Evolutionary conservation across 179 eudicot genomes (phyloP).

Genomic region (Silene vulgaris): DNA sequence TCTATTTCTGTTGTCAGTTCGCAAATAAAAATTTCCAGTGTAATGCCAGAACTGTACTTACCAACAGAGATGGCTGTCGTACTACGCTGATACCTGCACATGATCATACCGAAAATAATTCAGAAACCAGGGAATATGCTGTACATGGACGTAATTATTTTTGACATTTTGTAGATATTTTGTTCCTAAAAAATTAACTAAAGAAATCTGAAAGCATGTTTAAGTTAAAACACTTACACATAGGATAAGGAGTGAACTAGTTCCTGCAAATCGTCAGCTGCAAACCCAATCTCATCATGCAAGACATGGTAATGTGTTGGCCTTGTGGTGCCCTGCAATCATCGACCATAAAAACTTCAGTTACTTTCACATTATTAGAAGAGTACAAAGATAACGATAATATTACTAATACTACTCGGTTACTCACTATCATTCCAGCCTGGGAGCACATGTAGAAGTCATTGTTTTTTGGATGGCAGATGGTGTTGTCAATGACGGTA

Average conservation of each 20-base stretch:
- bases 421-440: slow-evolving; percentile 40
- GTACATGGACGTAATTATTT: not conserved
- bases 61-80: slow-evolving; percentile 62
- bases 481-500: slow-evolving; percentile 32
- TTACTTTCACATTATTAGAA: not conserved
- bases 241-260: slow-evolving; percentile 34
- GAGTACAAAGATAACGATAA: not conserved
- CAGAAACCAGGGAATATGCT: not conserved
- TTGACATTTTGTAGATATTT: too few relatives aligned
- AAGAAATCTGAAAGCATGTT: not conserved
- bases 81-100: slow-evolving; percentile 57
- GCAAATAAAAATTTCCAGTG: not conserved
- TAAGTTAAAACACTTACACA: slow-evolving; percentile 25
- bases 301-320: slow-evolving; percentile 41
- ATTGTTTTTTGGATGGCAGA: slow-evolving; percentile 35
- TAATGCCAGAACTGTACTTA: slow-evolving; percentile 14
- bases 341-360: not conserved
- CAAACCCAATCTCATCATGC: slow-evolving; percentile 35
- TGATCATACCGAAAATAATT: not conserved
- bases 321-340: slow-evolving; percentile 32
- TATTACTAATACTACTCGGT: slow-evolving; percentile 22
- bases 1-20: too few relatives aligned
- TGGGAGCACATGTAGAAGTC: slow-evolving; percentile 43
- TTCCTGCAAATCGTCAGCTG: slow-evolving; percentile 37
- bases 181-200: too few relatives aligned